phyloP scores from a whole-genome alignment of 2,329 filamentous ascomycete genomes.

The Penicillium rolfsii region DNA sequence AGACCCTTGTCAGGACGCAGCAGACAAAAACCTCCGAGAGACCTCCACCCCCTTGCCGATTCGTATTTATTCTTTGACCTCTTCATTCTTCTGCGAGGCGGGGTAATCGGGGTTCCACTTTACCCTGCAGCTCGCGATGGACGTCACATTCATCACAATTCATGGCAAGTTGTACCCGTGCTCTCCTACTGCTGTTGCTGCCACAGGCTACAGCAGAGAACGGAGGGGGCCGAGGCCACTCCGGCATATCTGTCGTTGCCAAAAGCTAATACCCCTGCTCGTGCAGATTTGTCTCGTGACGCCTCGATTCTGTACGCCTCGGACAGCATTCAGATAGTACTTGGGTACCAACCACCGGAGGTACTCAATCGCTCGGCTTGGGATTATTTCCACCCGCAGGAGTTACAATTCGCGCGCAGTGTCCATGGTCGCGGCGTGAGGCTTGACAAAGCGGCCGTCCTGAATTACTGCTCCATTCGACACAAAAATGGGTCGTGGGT shows the following conservation, averaged over 20 bases:
- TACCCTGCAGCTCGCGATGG: conserved; percentile 56
- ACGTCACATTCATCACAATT: conserved; percentile 89
- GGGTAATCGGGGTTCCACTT: conserved; percentile 22
- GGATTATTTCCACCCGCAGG: conserved; percentile 83
- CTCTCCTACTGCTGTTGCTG: conserved; percentile 7
- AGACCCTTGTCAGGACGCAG: background rate
- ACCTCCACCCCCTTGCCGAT: background rate
- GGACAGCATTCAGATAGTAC: conserved; percentile 79
- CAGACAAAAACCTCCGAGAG: background rate
- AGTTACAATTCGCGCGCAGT: conserved; percentile 72
- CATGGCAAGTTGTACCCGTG: conserved; percentile 65
- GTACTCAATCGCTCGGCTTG: conserved; percentile 77
- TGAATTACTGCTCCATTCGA: conserved; percentile 76
- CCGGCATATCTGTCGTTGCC: background rate
- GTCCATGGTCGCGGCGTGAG: conserved; percentile 73
- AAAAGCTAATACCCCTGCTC: conserved; percentile 17
- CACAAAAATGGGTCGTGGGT: conserved; percentile 72
- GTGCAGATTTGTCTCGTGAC: conserved; percentile 70
- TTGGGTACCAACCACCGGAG: conserved; percentile 77
- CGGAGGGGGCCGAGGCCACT: background rate
- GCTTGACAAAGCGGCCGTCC: conserved; percentile 81
- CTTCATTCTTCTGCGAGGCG: background rate
- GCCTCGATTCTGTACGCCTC: conserved; percentile 82
- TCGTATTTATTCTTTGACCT: background rate
- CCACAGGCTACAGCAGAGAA: conserved; percentile 3